Evolutionary conservation across 2,329 filamentous ascomycete species (phyloP), one percentile per base, ranked within the genome.

Genomic region (Phaeophleospora eucalypticola): DNA sequence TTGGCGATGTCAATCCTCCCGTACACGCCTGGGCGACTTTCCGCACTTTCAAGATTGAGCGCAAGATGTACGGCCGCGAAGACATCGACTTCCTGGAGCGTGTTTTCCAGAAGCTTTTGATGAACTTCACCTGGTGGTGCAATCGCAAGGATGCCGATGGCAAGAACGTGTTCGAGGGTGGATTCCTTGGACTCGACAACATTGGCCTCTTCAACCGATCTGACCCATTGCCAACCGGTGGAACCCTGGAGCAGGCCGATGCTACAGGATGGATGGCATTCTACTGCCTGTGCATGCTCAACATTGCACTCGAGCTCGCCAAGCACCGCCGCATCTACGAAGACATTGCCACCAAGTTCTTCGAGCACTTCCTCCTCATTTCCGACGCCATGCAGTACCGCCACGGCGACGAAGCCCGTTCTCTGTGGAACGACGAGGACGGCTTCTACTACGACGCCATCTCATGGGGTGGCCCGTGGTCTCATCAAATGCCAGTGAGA

Each of bases 61-160:
- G 93, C 58, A 97, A 97, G 73, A 82, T 97, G 75, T 97, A 96
- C 61, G 93, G 91, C 34, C 83, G 88, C 27, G 89, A 96, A 64
- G 91, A 97, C 65, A 75, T 96, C 24, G 93, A 97, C 68, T 97
- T 96, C 70, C 78, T 97, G 8, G 91, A 97, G 73, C 82, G 91
- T 16, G 89, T 96, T 3, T 97, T 97, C 74, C 93, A 97, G 65
- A 97, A 97, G 68, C 71, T 97, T 50, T 75, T 97, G 18, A 76
- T 97, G 53, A 97, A 97, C 72, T 97, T 97, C 68, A 97, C 93
- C 3, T 97, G 93, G 93, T 97, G 91, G 91, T 91, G 96, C 16
- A 97, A 97, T 67, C 86, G 91, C 48, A 97, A 97, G 70, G 91
- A 97, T 61, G 79, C 80, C 9, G 88, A 95, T 8, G 91, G 89